A percentile compares a stretch with the other conserved stretches of the same genome.
phyloP scores from a whole-genome alignment of 208 protist genomes.

The Crithidia fasciculata region DNA sequence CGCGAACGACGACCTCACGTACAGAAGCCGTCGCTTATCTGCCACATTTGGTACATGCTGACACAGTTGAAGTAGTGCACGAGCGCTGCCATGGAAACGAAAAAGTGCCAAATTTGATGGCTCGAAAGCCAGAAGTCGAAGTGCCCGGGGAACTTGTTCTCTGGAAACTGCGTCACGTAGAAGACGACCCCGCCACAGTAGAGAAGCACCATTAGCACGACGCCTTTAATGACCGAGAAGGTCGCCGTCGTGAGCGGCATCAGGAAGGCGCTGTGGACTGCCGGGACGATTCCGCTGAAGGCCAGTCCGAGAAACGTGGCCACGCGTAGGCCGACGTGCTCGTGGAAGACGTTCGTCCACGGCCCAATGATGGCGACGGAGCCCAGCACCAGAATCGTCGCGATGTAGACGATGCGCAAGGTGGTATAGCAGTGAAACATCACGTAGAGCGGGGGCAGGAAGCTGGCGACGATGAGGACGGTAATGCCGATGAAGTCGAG shows the following conservation, averaged over 20 bases:
- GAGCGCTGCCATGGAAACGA: slow-evolving; percentile 71
- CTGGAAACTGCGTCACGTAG: slow-evolving; percentile 79
- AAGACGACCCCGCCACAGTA: slow-evolving; percentile 78
- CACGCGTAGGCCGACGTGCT: slow-evolving; percentile 55
- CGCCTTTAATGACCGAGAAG: slow-evolving; percentile 39
- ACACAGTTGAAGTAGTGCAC: slow-evolving; percentile 79
- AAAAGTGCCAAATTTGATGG: slow-evolving; percentile 87
- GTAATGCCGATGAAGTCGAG: slow-evolving; percentile 89
- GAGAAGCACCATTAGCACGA: slow-evolving; percentile 68
- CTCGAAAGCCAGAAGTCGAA: slow-evolving; percentile 77
- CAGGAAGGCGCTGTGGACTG: slow-evolving; percentile 57
- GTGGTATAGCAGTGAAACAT: slow-evolving; percentile 72
- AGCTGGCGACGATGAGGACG: slow-evolving; percentile 76
- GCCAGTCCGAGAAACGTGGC: slow-evolving; percentile 73
- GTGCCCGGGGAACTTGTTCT: slow-evolving; percentile 63
- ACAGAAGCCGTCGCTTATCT: slow-evolving; percentile 43
- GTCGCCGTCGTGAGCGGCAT: slow-evolving; percentile 32
- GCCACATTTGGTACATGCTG: slow-evolving; percentile 68
- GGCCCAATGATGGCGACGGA: slow-evolving; percentile 70
- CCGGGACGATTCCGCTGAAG: slow-evolving; percentile 66
- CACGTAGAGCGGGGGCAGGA: slow-evolving; percentile 86
- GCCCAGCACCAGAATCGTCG: slow-evolving; percentile 67
- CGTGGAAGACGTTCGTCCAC: slow-evolving; percentile 61
- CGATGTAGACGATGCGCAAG: slow-evolving; percentile 65
- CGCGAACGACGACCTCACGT: background rate